Conservation (phyloP, 352 stramenopile genomes). For the Phytophthora foliorum region DNA sequence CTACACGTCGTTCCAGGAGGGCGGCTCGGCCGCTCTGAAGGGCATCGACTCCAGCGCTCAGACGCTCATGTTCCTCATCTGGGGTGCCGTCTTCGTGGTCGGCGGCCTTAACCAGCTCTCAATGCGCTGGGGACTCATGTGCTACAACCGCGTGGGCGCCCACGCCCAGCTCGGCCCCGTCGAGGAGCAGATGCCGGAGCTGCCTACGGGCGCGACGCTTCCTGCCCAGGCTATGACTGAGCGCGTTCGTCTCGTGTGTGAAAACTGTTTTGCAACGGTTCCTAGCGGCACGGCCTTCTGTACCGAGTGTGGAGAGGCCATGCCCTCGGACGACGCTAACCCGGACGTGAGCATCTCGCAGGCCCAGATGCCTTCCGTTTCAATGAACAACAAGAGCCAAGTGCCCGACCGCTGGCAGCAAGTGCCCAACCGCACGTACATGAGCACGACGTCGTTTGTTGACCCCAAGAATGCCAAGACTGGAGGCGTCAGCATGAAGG, state of each 20-base stretch:
- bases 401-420: conserved; percentile 87
- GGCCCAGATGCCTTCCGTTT: conserved; percentile 86
- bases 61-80: conserved; percentile 85
- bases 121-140: conserved; percentile 91
- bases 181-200: conserved; percentile 74
- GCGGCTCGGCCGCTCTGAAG: conserved; percentile 55
- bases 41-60: conserved; percentile 66
- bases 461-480: conserved; percentile 88
- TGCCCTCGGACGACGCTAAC: conserved; percentile 77
- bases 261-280: conserved; percentile 92
- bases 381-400: conserved; percentile 83
- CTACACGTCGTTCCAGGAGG: conserved; percentile 74
- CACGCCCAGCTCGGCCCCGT: conserved; percentile 77
- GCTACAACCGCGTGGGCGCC: conserved; percentile 89
- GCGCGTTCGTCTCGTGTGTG: conserved; percentile 86
- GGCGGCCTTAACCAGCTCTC: conserved; percentile 81
- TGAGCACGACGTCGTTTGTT: conserved; percentile 90
- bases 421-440: conserved; percentile 84
- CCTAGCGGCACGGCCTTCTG: conserved; percentile 87
- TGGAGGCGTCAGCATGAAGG: conserved; percentile 74
- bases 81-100: conserved; percentile 67
- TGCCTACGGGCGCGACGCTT: conserved; percentile 77
- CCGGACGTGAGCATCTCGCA: conserved; percentile 90
- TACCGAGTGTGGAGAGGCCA: conserved; percentile 90
- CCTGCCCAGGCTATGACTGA: conserved; percentile 60